Evolutionary conservation across 1,139 yeast species (phyloP), one percentile per base, ranked within the genome.

Genomic region (Geotrichum carabidarum): DNA sequence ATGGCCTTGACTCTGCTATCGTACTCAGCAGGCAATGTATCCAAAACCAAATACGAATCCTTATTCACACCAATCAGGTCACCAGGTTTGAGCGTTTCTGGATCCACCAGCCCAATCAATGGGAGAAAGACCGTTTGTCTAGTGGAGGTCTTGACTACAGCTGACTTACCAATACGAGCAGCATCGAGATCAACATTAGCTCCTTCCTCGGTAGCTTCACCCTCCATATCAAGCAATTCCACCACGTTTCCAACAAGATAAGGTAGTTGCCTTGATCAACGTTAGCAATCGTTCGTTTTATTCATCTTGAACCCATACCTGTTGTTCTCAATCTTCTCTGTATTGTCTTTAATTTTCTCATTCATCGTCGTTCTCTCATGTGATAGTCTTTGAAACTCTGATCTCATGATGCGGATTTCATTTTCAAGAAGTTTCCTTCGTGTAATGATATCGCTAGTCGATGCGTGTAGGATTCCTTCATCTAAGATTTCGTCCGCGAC

Each of bases 231-330:
- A 68, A 94, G 78, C 59, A 94, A 76, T 71, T 94, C 99, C 30
- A 94, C 98, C 54, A 94, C 95, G 67, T 93, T 94, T n/a, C 98
- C 98, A 48, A 94, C 99, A 59, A 94, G 76, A 67, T 93, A 94
- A 11, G 99, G 99, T 67, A 94, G 78, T 71, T 90, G 98, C 38
- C 58, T 55, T 50, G 2, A 8, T 6, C 27, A 14, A 15, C 30
- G 40, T 48, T 27, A 48, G 30, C 14, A 31, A 34, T 32, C 15
- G 14, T 40, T n/a, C 27, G 27, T 22, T 22, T 22, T 36, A 17
- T 9, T 27, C 31, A 9, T n/a, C n/a, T 6, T 30, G n/a, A 2
- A 42, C n/a, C 15, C 55, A 32, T 51, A 55, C 73, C 86, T 88
- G 72, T 94, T 94, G 69, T 93, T 91, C 68, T 89, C 90, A 71